phyloP scores from a whole-genome alignment of 768 basidiomycete genomes.

The Russula compacta region DNA sequence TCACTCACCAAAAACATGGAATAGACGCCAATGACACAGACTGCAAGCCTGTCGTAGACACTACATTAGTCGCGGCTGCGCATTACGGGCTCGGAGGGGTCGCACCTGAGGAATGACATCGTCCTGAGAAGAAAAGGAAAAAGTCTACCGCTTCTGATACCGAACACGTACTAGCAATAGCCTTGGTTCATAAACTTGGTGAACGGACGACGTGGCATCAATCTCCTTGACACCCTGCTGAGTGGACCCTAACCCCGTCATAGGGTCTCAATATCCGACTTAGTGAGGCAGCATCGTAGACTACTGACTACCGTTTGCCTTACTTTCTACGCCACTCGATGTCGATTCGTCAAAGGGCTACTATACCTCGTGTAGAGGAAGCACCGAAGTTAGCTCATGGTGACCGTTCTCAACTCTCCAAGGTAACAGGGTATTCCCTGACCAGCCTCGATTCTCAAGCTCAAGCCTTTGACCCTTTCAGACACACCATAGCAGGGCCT shows the following conservation, averaged over 20 bases:
- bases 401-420: background rate
- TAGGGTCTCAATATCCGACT: background rate
- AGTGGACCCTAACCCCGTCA: slow-evolving; percentile 4
- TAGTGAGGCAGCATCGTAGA: no score
- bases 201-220: slow-evolving; percentile 3
- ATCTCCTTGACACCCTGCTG: background rate
- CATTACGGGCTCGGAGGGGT: background rate
- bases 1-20: slow-evolving; percentile 20
- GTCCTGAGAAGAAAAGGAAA: background rate
- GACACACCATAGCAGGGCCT: background rate
- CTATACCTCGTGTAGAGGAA: background rate
- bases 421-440: background rate
- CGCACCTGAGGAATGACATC: slow-evolving; percentile 15
- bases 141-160: background rate
- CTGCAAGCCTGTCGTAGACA: slow-evolving; percentile 2
- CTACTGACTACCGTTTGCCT: background rate
- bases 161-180: background rate
- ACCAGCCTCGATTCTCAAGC: background rate
- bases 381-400: background rate
- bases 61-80: background rate
- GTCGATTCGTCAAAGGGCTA: background rate
- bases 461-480: background rate
- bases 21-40: slow-evolving; percentile 20
- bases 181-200: background rate
- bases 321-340: background rate